Conservation (phyloP, 2,329 filamentous ascomycete genomes). For the Pseudovirgaria hyperparasitica region DNA sequence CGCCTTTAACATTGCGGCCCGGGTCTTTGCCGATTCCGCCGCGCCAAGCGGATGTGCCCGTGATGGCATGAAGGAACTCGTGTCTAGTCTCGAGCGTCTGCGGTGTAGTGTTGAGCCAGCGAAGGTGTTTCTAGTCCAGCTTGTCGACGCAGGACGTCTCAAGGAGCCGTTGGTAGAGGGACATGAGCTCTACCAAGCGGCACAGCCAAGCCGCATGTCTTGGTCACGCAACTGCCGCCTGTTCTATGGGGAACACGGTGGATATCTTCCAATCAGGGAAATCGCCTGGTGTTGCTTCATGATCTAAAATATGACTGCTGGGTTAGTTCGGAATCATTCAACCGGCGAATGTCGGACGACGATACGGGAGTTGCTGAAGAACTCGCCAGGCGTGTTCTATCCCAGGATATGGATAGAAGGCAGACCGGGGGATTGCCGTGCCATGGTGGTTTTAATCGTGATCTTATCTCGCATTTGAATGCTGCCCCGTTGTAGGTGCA, state of each 20-base stretch:
- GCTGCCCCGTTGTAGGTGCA: too few species aligned
- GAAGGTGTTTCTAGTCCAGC: slow-evolving; percentile 5
- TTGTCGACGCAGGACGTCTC: slow-evolving; percentile 6
- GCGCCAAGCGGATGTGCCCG: slow-evolving; percentile 4
- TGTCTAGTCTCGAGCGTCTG: slow-evolving; percentile 1
- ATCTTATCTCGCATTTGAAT: too few species aligned
- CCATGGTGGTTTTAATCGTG: too few species aligned
- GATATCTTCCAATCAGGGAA: slow-evolving; percentile 6
- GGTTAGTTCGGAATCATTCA: slow-evolving; percentile 8
- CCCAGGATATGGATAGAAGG: too few species aligned
- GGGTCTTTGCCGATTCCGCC: slow-evolving; percentile 8
- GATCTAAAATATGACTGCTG: slow-evolving; percentile 6
- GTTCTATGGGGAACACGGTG: slow-evolving; percentile 7
- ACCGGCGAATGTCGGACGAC: slow-evolving; percentile 5
- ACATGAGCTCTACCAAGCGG: slow-evolving; percentile 6
- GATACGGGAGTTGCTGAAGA: slow-evolving; percentile 2
- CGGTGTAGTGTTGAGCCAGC: background rate
- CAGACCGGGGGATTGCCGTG: too few species aligned
- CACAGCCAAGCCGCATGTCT: slow-evolving; percentile 4
- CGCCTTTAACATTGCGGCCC: slow-evolving; percentile 10
- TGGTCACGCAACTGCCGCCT: slow-evolving; percentile 8
- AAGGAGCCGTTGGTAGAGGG: slow-evolving; percentile 2
- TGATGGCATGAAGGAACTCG: slow-evolving; percentile 4
- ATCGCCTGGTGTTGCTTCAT: slow-evolving; percentile 4
- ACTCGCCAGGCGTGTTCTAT: too few species aligned